Conservation (phyloP, 1,139 yeast species). For the Diutina rugosa region DNA sequence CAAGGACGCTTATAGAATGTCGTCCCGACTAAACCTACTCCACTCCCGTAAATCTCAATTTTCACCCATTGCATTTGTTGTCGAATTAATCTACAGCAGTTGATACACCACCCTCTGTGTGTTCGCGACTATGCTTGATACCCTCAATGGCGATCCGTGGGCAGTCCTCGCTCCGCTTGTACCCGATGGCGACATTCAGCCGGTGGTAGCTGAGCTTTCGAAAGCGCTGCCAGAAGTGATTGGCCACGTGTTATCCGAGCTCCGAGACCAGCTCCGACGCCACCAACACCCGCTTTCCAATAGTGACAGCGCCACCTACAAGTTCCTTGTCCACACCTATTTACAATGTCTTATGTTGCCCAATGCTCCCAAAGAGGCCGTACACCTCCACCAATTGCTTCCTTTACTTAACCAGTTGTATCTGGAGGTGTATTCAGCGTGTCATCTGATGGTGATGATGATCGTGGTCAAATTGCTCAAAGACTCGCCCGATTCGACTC, state of each 20-base stretch:
- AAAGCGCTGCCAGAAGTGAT: background rate
- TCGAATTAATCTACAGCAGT: no score
- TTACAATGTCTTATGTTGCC: slow-evolving; percentile 11
- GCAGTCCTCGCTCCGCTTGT: background rate
- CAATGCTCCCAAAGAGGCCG: slow-evolving; percentile 10
- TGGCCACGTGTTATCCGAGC: background rate
- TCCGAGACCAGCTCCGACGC: background rate
- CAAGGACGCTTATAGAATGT: no score
- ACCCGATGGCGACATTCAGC: background rate
- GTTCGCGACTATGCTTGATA: background rate
- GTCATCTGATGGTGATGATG: slow-evolving; percentile 12
- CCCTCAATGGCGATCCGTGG: background rate
- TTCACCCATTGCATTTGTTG: no score
- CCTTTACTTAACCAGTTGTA: slow-evolving; percentile 12
- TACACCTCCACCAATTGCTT: slow-evolving; percentile 13
- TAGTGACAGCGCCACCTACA: slow-evolving; percentile 6
- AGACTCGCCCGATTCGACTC: slow-evolving; percentile 7
- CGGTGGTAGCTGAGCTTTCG: background rate
- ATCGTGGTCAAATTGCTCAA: slow-evolving; percentile 15
- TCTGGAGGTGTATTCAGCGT: slow-evolving; percentile 8
- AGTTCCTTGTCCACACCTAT: slow-evolving; percentile 6
- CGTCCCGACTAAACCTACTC: no score
- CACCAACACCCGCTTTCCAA: slow-evolving; percentile 6
- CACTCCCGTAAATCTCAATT: background rate
- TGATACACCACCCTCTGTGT: no score